Evolutionary conservation across 768 basidiomycete genomes (phyloP).

Genomic region (Artomyces pyxidatus): DNA sequence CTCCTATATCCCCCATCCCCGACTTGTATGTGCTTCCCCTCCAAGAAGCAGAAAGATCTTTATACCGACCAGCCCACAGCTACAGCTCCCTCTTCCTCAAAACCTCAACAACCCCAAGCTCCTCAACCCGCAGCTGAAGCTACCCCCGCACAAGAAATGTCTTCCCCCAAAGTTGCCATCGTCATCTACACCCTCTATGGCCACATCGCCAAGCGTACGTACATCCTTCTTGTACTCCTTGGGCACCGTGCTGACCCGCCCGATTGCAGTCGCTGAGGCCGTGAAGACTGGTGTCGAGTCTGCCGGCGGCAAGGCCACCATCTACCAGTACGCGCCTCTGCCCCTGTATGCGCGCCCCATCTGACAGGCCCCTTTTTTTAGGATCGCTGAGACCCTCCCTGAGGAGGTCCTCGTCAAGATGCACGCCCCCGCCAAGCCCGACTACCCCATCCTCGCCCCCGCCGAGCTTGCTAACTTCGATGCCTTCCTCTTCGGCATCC

Average conservation of each 20-base stretch:
- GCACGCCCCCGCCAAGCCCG: slow-evolving; percentile 62
- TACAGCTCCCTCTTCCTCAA: slow-evolving; percentile 7
- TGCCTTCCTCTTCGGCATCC: slow-evolving; percentile 69
- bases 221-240: background rate
- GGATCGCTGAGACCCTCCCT: slow-evolving; percentile 74
- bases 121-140: slow-evolving; percentile 3
- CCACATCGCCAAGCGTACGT: slow-evolving; percentile 61
- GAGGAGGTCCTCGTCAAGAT: slow-evolving; percentile 58
- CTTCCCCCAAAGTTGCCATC: slow-evolving; percentile 55
- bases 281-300: slow-evolving; percentile 33
- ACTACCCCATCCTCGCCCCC: slow-evolving; percentile 61
- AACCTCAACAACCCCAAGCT: slow-evolving; percentile 7
- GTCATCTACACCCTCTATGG: slow-evolving; percentile 70
- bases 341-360: background rate
- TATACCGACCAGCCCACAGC: slow-evolving; percentile 23
- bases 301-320: slow-evolving; percentile 36
- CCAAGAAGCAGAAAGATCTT: slow-evolving; percentile 28
- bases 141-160: background rate
- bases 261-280: slow-evolving; percentile 49
- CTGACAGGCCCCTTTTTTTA: slow-evolving; percentile 19
- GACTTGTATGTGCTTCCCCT: slow-evolving; percentile 31
- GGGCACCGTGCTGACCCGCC: background rate
- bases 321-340: slow-evolving; percentile 35
- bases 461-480: slow-evolving; percentile 51
- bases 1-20: background rate